Evolutionary conservation across 768 basidiomycete genomes (phyloP).

Genomic region (Russula sp.): DNA sequence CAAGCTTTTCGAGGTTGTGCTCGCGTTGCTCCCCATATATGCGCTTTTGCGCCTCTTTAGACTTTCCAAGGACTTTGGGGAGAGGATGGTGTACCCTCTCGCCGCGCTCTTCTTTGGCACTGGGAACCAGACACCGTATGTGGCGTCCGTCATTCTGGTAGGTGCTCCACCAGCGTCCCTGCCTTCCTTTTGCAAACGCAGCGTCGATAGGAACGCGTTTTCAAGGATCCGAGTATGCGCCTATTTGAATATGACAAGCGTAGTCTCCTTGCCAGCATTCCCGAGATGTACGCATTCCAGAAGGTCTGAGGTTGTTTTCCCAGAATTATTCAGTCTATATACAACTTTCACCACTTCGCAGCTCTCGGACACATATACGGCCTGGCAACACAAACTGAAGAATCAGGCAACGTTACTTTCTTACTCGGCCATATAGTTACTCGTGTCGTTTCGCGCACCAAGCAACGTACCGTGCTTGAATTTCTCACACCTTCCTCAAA

Average conservation of each 20-base stretch:
- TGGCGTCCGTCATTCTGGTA: constrained; percentile 38
- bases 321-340: background rate
- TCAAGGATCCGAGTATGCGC: constrained; percentile 40
- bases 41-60: constrained; percentile 38
- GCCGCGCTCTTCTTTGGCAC: constrained; percentile 41
- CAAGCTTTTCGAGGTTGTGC: constrained; percentile 37
- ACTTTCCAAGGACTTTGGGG: constrained; percentile 40
- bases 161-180: background rate
- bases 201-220: constrained; percentile 36
- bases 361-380: constrained; percentile 36
- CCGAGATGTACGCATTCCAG: constrained; percentile 39
- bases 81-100: constrained; percentile 40
- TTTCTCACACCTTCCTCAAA: constrained; percentile 26
- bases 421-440: constrained; percentile 34
- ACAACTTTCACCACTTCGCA: constrained; percentile 10
- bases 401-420: constrained; percentile 35
- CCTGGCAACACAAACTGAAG: constrained; percentile 34
- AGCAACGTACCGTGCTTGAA: constrained; percentile 32
- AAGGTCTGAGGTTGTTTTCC: constrained; percentile 30
- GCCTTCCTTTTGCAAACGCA: background rate
- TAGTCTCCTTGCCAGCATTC: constrained; percentile 38
- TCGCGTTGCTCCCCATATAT: constrained; percentile 39
- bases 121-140: constrained; percentile 41
- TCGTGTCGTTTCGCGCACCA: constrained; percentile 31
- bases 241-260: constrained; percentile 39